Conservation (phyloP, 202 grass and related monocot species). For the Tripidium arundinaceum region DNA sequence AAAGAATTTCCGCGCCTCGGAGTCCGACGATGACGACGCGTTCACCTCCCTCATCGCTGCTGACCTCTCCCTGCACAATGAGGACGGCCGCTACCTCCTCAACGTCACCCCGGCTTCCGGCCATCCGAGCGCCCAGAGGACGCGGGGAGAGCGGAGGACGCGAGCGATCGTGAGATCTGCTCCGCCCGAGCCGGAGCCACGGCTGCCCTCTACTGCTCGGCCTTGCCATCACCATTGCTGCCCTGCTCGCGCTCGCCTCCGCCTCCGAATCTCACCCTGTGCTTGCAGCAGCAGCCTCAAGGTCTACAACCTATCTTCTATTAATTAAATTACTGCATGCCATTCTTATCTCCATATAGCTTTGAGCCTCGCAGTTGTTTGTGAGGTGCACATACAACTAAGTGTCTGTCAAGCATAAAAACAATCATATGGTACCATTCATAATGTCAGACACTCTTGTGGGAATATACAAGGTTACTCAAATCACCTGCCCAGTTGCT, state of each 20-base stretch:
- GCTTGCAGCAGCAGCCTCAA: slow-evolving; percentile 82
- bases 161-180: no score
- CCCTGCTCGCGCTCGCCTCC: no score
- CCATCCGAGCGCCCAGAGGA: no score
- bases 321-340: background rate
- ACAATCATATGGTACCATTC: background rate
- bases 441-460: background rate
- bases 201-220: no score
- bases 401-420: background rate
- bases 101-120: slow-evolving; percentile 66
- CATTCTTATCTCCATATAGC: background rate
- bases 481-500: background rate
- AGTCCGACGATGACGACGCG: slow-evolving; percentile 37
- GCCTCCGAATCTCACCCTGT: no score
- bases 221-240: no score
- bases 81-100: slow-evolving; percentile 82
- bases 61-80: slow-evolving; percentile 53
- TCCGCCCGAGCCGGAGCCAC: no score
- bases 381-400: background rate
- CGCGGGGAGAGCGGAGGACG: no score
- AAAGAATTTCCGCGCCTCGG: slow-evolving; percentile 78
- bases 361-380: background rate
- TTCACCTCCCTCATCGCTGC: slow-evolving; percentile 54
- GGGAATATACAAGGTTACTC: background rate
- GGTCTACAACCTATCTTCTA: slow-evolving; percentile 24